These are phyloP conservation scores for Cytospora mali DNA, from an alignment of 2,329 filamentous ascomycete species.

Conservation along the genomic window DNA sequence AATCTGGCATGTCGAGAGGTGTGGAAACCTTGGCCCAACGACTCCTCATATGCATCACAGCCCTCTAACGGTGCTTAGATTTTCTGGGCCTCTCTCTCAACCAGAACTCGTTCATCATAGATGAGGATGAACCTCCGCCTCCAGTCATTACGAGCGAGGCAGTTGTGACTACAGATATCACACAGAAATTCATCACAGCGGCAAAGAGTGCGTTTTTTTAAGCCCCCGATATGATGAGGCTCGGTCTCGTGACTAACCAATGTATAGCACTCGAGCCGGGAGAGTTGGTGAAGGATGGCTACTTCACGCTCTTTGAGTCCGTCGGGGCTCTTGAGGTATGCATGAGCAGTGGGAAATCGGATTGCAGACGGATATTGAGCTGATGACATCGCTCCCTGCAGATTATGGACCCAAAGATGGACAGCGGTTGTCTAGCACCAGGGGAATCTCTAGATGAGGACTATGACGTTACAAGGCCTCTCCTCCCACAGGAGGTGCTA, in stretches of 20 bases:
- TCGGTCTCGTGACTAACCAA: constrained; percentile 27
- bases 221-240: constrained; percentile 7
- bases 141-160: constrained; percentile 50
- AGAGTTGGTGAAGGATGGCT: constrained; percentile 88
- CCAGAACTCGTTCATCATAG: constrained; percentile 33
- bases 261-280: constrained; percentile 71
- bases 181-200: constrained; percentile 56
- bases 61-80: constrained; percentile 36
- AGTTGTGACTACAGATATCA: constrained; percentile 61
- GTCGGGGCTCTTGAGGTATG: constrained; percentile 80
- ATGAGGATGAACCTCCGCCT: constrained; percentile 37
- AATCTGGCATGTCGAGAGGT: constrained; percentile 23
- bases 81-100: constrained; percentile 46
- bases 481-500: constrained; percentile 78
- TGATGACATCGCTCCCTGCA: constrained; percentile 42
- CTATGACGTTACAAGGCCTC: constrained; percentile 70
- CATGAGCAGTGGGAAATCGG: not conserved
- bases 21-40: constrained; percentile 9
- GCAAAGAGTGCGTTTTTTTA: constrained; percentile 49
- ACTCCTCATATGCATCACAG: constrained; percentile 8
- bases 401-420: constrained; percentile 99
- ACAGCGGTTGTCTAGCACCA: constrained; percentile 80
- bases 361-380: not conserved
- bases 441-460: constrained; percentile 82
- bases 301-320: constrained; percentile 91